Base-by-base conservation (phyloP, 805 yeast genomes). In the Myxozyma kluyveri region DNA sequence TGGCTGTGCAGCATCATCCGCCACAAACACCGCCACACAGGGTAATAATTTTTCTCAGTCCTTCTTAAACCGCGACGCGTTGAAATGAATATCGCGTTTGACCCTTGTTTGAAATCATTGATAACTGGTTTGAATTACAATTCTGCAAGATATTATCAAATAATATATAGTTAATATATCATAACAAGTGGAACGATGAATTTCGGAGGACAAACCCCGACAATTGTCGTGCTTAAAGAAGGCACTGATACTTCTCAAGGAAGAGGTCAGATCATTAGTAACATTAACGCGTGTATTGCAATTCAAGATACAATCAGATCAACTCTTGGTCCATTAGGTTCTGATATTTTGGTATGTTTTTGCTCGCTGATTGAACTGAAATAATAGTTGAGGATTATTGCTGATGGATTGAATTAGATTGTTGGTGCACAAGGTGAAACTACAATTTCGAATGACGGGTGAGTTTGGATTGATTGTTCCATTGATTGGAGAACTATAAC, bases 191-290 rank as follows among this genome's bases (percentile, higher is more conserved):
- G 14, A 5, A 41, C 54, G 39, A 90, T 89, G 96, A 85, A 84
- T 65, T 88, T 88, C 67, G 87, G 91, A 59, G 86, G 86, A 50
- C 96, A 90, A 70, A 86, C 97, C 35, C 99, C 99, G 42, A 91
- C 99, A n/a, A 87, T 91, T 63, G 98, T 93, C 57, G 98, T 93
- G 48, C 81, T 93, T 56, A 91, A 90, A 69, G 99, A 93, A 71
- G 99, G 99, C 47, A 93, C 99, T 3, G 99, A 93, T 67, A 75
- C 95, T 29, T 86, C 96, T 14, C 99, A 93, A 70, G 99, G 99
- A 33, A 81, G 83, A 60, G 98, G 98, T 22, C 99, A 93, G 75
- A 86, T 89, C 61, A 82, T 93, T 63, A 86, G 91, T 59, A 93
- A 93, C 66, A 93, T 93, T 68, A 91, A 91, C 74, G 98, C 99